Percentiles rank a stretch among this genome's conserved stretches.
Conservation (phyloP, 1,284 basidiomycete species). For the Sanghuangporus sanghuang region DNA sequence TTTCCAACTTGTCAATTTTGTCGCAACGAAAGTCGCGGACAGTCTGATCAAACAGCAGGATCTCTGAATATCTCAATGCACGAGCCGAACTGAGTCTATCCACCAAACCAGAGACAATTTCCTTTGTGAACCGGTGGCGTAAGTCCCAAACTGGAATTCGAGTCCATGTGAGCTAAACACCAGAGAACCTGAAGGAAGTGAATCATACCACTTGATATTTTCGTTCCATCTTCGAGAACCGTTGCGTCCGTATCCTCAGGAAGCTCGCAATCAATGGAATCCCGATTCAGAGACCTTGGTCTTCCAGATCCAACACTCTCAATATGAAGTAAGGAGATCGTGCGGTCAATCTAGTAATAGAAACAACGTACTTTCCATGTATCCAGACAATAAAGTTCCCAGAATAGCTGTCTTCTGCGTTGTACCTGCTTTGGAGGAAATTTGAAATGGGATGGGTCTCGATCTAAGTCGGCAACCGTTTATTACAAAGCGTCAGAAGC, state of each 20-base stretch:
- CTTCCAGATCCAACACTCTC: constrained; percentile 11
- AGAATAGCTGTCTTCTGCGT: constrained; percentile 9
- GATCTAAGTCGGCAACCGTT: not conserved
- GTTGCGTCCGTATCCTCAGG: constrained; percentile 9
- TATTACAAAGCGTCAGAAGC: not conserved
- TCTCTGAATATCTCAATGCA: constrained; percentile 17
- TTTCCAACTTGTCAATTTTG: not conserved
- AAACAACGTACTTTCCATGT: constrained; percentile 1
- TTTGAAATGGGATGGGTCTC: constrained; percentile 14
- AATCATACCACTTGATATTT: constrained; percentile 6
- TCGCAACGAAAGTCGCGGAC: constrained; percentile 11
- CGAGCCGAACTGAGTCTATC: constrained; percentile 5
- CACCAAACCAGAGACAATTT: not conserved
- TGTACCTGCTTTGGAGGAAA: constrained; percentile 1
- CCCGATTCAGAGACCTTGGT: constrained; percentile 5
- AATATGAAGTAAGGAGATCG: not conserved
- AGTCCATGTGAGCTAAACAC: not conserved
- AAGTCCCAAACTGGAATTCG: not conserved
- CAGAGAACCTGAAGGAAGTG: not conserved
- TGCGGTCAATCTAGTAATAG: not conserved
- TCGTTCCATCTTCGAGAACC: constrained; percentile 7
- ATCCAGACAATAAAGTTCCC: constrained; percentile 11
- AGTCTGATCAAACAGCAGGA: constrained; percentile 10
- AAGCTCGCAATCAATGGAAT: constrained; percentile 13
- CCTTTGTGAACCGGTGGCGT: not conserved